phyloP scores from a whole-genome alignment of 495 filamentous ascomycete species.

The Xylaria telfairii region DNA sequence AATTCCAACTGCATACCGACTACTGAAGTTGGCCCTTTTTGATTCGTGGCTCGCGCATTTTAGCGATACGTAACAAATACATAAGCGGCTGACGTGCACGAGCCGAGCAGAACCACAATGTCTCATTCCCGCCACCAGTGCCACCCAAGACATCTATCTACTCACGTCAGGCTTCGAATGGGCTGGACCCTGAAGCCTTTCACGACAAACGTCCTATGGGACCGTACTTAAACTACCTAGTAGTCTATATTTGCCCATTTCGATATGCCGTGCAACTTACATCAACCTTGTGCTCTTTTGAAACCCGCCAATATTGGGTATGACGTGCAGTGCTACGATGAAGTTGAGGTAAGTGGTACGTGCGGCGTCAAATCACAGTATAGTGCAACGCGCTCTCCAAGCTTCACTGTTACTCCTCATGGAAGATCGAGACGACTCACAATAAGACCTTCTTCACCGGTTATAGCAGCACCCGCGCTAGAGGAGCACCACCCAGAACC shows the following conservation, averaged over 20 bases:
- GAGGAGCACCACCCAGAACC: background rate
- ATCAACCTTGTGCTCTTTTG: background rate
- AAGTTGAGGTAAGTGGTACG: background rate
- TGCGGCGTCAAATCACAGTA: background rate
- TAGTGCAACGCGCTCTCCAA: background rate
- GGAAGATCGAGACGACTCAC: background rate
- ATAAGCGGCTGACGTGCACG: background rate
- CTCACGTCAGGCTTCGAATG: background rate
- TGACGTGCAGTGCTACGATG: background rate
- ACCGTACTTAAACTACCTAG: too few relatives aligned
- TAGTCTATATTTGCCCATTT: too few relatives aligned
- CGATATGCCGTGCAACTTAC: background rate
- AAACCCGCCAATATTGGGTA: background rate
- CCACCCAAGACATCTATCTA: background rate
- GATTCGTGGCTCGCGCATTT: background rate
- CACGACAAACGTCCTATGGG: background rate
- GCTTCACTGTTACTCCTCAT: background rate
- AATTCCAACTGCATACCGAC: background rate
- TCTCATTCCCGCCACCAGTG: background rate
- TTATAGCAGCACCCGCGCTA: background rate
- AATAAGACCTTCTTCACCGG: background rate
- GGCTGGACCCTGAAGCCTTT: background rate
- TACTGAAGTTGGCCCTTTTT: background rate
- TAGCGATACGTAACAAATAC: background rate
- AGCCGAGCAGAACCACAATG: background rate